These are phyloP conservation scores for Ophiostoma montium DNA, from an alignment of 2,329 filamentous ascomycete species.

Conservation along the genomic window DNA sequence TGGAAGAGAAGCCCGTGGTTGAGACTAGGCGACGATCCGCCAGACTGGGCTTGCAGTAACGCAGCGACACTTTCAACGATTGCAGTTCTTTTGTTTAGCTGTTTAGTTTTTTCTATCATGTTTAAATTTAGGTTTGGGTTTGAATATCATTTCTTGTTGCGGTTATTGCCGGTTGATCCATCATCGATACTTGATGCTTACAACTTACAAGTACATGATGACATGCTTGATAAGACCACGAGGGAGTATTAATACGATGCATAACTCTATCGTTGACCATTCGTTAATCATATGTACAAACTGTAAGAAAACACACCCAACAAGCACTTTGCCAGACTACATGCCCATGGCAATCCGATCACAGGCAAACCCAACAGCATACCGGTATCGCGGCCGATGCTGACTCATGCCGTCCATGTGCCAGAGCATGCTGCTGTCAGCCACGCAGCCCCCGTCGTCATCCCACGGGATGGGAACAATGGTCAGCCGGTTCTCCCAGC, in stretches of 20 bases:
- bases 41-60: background rate
- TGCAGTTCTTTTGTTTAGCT: too few species aligned
- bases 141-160: too few species aligned
- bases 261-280: too few species aligned
- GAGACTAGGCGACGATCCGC: slow-evolving; percentile 7
- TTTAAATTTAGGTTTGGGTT: too few species aligned
- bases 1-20: background rate
- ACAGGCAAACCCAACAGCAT: slow-evolving; percentile 70
- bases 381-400: slow-evolving; percentile 32
- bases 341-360: slow-evolving; percentile 20
- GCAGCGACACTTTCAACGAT: too few species aligned
- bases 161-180: too few species aligned
- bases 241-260: too few species aligned
- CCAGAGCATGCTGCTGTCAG: background rate
- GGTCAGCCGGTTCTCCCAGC: slow-evolving; percentile 71
- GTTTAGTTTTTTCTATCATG: too few species aligned
- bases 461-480: slow-evolving; percentile 69
- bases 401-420: background rate
- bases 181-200: too few species aligned
- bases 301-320: background rate
- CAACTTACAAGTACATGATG: too few species aligned
- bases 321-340: background rate
- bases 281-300: background rate
- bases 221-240: too few species aligned
- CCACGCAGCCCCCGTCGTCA: slow-evolving; percentile 27